Base-by-base conservation (phyloP, 805 yeast genomes). In the Saturnispora quitensis region DNA sequence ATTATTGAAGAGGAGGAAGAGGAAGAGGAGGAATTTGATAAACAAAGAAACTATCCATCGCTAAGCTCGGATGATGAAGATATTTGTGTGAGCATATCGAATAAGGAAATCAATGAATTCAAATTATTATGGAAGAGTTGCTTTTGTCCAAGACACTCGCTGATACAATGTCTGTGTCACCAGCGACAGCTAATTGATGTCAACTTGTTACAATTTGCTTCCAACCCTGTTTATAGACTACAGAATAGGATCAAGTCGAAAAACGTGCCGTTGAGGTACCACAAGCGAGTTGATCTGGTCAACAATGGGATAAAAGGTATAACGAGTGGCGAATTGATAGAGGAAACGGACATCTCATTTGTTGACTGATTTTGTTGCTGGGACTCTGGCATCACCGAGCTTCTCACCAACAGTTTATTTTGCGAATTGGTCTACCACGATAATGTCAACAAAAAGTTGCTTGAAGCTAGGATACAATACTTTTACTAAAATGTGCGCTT, bases 131-230 rank as follows among this genome's bases (percentile, higher is more conserved):
- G 61, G 40, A 44, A 56, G 27, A 53, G 58, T 35, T 50, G 63
- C 5, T 46, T 53, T 24, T 64, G 67, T 53, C 62, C 67, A 6
- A 60, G 57, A 35, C 68, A 65, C 47, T 59, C 61, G 24, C 50
- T 59, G 31, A 55, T 62, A 45, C 63, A 58, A 45, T 64, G 67
- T 51, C 51, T 55, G 9, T 61, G 64, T 46, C 52, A 53, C 27
- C 50, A 58, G 12, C 28, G 46, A 40, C 52, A 50, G 10, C 42
- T 55, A 9, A 51, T 56, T 38, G 57, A 52, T 44, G 50, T 50
- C 18, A 45, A 31, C 25, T 40, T 50, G 10, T 55, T 53, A 33
- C 53, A 53, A 22, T 47, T 53, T 22, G 57, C 56, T 15, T 48
- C 51, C 1, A 58, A 58, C 42, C 61, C 62, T 12, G 52, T 55